Conservation (phyloP, 2,329 filamentous ascomycete genomes). For the Paraconiothyrium sp. region DNA sequence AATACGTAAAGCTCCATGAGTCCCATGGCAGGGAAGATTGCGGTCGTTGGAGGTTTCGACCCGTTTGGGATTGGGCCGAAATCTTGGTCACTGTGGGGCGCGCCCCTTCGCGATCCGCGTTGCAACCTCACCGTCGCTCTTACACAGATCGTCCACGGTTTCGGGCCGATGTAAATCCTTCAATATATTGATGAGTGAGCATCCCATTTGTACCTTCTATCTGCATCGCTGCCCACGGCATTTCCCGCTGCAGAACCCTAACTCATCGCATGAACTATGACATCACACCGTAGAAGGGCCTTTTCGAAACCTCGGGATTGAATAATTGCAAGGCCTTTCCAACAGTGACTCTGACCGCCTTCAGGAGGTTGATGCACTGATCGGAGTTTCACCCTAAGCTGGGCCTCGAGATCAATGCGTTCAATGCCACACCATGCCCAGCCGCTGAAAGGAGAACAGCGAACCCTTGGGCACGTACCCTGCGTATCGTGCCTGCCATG, state of each 20-base stretch:
- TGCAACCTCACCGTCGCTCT: background rate
- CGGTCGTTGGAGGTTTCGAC: background rate
- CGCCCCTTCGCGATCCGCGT: background rate
- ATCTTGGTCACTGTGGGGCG: background rate
- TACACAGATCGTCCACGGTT: too few species aligned
- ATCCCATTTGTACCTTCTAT: background rate
- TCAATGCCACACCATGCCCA: conserved; percentile 52
- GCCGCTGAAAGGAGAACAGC: conserved; percentile 55
- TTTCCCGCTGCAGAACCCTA: background rate
- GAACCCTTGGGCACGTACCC: conserved; percentile 53
- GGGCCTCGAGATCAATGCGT: background rate
- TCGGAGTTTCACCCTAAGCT: background rate
- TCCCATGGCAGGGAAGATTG: too few species aligned
- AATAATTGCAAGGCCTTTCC: too few species aligned
- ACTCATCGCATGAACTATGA: background rate
- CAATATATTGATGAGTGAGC: background rate
- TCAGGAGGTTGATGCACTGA: background rate
- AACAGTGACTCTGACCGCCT: too few species aligned
- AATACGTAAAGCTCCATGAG: conserved; percentile 26
- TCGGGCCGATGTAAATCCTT: background rate
- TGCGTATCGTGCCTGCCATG: conserved; percentile 51
- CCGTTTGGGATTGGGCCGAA: background rate
- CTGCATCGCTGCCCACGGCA: background rate
- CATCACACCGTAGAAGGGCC: background rate
- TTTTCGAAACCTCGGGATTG: background rate